Evolutionary conservation across 2,329 filamentous ascomycete genomes (phyloP).

Genomic region (Atkinsonella hypoxylon): DNA sequence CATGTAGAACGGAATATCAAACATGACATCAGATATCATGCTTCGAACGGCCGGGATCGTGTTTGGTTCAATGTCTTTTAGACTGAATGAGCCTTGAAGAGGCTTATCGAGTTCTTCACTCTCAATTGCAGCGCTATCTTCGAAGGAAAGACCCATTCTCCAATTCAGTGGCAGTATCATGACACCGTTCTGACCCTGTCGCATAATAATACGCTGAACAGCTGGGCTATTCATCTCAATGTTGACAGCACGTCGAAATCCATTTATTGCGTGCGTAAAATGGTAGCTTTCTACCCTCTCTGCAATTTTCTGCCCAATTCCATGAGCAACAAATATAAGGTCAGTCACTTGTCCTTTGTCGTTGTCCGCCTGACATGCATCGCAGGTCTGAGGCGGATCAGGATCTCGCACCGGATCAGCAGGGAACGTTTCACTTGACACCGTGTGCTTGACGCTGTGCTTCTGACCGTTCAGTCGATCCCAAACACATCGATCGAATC

Average conservation of each 20-base stretch:
- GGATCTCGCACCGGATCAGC: conserved; percentile 11
- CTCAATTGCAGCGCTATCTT: conserved; percentile 57
- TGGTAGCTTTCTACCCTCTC: conserved; percentile 93
- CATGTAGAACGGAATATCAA: conserved; percentile 96
- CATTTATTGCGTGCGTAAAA: conserved; percentile 92
- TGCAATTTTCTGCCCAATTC: conserved; percentile 92
- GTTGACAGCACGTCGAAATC: conserved; percentile 76
- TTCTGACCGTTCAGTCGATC: conserved; percentile 48
- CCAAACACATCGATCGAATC: conserved; percentile 73
- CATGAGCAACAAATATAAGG: conserved; percentile 81
- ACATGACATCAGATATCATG: conserved; percentile 94
- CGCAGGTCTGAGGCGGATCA: conserved; percentile 26
- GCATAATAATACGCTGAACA: conserved; percentile 65
- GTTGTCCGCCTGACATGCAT: conserved; percentile 51
- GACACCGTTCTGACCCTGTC: conserved; percentile 70
- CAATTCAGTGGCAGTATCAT: conserved; percentile 95
- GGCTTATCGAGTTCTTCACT: conserved; percentile 41
- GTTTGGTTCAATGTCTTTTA: conserved; percentile 85
- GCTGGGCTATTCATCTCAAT: conserved; percentile 63
- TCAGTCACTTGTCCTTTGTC: conserved; percentile 65
- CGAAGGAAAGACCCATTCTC: conserved; percentile 78
- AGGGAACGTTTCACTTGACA: background rate
- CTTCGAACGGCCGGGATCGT: conserved; percentile 87
- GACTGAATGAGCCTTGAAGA: conserved; percentile 43
- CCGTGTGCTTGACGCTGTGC: background rate